Conservation (phyloP, 192 early-diverging fungal genomes). For the Umbelopsis sp. region DNA sequence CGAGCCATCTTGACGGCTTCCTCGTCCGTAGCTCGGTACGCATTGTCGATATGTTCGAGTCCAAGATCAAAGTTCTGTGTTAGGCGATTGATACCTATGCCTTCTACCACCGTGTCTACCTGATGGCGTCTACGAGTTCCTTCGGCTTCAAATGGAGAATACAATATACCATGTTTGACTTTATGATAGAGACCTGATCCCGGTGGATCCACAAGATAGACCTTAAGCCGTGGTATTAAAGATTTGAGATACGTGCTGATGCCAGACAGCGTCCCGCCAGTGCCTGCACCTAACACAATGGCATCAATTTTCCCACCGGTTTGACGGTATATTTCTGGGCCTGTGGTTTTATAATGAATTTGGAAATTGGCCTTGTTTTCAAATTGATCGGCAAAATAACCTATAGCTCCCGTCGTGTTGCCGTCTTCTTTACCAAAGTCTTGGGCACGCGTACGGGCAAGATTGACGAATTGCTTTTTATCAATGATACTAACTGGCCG, state of each 20-base stretch:
- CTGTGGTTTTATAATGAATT: slow-evolving; percentile 82
- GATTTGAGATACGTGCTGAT: slow-evolving; percentile 84
- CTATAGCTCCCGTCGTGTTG: slow-evolving; percentile 20
- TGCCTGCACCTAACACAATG: slow-evolving; percentile 88
- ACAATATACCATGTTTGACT: slow-evolving; percentile 92
- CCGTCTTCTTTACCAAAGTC: slow-evolving; percentile 53
- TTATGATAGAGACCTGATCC: slow-evolving; percentile 93
- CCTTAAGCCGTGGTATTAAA: slow-evolving; percentile 56
- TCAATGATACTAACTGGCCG: slow-evolving; percentile 91
- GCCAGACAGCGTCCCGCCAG: slow-evolving; percentile 93
- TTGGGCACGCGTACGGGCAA: slow-evolving; percentile 76
- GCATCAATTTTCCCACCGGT: slow-evolving; percentile 74
- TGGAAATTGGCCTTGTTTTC: slow-evolving; percentile 87
- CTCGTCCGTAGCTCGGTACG: slow-evolving; percentile 80
- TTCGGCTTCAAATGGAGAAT: slow-evolving; percentile 83
- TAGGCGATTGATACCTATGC: slow-evolving; percentile 92
- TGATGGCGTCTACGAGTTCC: slow-evolving; percentile 91
- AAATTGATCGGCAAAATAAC: slow-evolving; percentile 93
- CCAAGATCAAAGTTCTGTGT: slow-evolving; percentile 83
- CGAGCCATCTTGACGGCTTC: slow-evolving; percentile 91
- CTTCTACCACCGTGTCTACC: slow-evolving; percentile 97
- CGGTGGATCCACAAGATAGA: slow-evolving; percentile 88
- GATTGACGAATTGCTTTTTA: slow-evolving; percentile 88
- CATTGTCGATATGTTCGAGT: slow-evolving; percentile 74
- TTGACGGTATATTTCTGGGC: slow-evolving; percentile 86